Conservation (phyloP, 352 stramenopile species). For the Phytophthora chlamydospora region DNA sequence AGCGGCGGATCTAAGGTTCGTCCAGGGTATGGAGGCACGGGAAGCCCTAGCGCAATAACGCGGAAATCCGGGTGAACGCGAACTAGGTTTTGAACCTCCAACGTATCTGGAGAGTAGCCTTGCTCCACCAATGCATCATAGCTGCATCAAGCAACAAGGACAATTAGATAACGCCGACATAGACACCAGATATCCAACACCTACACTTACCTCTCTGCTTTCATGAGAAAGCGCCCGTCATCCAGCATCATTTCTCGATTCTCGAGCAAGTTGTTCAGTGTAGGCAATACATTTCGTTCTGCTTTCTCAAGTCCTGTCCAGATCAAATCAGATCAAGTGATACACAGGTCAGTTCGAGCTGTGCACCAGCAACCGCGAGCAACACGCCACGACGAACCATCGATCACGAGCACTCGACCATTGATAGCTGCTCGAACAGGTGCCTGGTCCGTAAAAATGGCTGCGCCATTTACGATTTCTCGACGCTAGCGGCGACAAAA, state of each 20-base stretch:
- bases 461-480: constrained; percentile 72
- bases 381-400: constrained; percentile 54
- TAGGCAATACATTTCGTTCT: constrained; percentile 96
- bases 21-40: constrained; percentile 85
- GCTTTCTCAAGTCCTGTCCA: constrained; percentile 91
- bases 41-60: constrained; percentile 91
- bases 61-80: constrained; percentile 93
- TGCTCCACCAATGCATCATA: constrained; percentile 68
- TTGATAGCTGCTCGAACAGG: constrained; percentile 94
- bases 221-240: constrained; percentile 94
- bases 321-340: background rate
- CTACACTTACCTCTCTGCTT: constrained; percentile 65
- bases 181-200: background rate
- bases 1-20: constrained; percentile 87
- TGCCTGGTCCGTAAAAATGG: constrained; percentile 91
- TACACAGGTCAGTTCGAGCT: too few relatives aligned
- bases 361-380: too few relatives aligned
- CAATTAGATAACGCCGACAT: background rate
- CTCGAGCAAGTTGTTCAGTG: constrained; percentile 98
- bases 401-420: constrained; percentile 94
- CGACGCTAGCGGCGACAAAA: constrained; percentile 42
- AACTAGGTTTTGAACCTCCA: constrained; percentile 71
- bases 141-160: constrained; percentile 18
- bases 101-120: constrained; percentile 55
- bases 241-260: constrained; percentile 96